phyloP scores from a whole-genome alignment of 441 rosid species.

The Pelargonium citronellum region DNA sequence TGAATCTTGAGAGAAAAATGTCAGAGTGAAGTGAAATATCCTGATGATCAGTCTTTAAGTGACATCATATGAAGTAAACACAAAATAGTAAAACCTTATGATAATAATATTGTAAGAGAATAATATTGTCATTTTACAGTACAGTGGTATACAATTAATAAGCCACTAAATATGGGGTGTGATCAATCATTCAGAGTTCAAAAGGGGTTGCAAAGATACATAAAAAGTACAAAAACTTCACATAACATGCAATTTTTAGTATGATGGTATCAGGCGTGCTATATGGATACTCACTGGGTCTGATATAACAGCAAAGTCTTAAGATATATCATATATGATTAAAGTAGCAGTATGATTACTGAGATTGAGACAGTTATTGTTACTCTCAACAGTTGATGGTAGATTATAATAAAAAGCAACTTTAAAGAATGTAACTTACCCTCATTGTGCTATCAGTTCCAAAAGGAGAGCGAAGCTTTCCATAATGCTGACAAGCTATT shows the following conservation, averaged over 20 bases:
- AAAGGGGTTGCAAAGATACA: background rate
- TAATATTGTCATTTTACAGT: too few relatives aligned
- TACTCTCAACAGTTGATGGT: background rate
- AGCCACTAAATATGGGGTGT: too few relatives aligned
- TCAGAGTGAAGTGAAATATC: background rate
- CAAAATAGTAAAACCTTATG: background rate
- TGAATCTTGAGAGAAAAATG: background rate
- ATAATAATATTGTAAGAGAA: too few relatives aligned
- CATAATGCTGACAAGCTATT: conserved; percentile 89
- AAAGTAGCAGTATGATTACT: background rate
- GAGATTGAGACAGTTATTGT: background rate
- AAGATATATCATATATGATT: background rate
- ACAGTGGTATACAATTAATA: background rate
- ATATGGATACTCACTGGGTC: background rate
- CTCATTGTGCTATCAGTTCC: conserved; percentile 53
- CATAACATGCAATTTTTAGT: background rate
- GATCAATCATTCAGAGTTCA: too few relatives aligned
- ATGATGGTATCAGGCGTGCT: background rate
- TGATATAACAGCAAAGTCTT: background rate
- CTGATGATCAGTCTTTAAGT: background rate
- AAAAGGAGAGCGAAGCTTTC: conserved; percentile 92
- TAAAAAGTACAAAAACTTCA: background rate
- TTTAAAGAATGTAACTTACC: conserved; percentile 35
- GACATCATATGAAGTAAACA: background rate
- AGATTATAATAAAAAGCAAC: background rate